These are phyloP conservation scores for Ogataea naganishii DNA, from an alignment of 805 yeast genomes.

Conservation along the genomic window DNA sequence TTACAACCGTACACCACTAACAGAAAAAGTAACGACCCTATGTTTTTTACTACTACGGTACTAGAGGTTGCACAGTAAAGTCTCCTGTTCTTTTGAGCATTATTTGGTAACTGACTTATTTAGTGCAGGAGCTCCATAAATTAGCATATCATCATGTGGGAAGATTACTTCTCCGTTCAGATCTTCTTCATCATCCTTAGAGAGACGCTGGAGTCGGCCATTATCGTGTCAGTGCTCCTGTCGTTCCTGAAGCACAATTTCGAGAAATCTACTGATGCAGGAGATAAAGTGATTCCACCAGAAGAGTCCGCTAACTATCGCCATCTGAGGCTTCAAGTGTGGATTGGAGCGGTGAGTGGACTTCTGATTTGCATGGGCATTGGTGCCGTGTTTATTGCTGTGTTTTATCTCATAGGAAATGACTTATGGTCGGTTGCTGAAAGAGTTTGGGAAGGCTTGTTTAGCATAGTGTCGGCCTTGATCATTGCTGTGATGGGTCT, in stretches of 20 bases:
- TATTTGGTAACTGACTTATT: no score
- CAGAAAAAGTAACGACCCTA: no score
- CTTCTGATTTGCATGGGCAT: conserved; percentile 58
- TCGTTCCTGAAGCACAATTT: conserved; percentile 61
- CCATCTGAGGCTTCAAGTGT: conserved; percentile 57
- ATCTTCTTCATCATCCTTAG: conserved; percentile 65
- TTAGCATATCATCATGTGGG: no score
- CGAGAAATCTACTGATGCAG: conserved; percentile 24
- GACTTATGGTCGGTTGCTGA: conserved; percentile 87
- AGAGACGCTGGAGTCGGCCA: conserved; percentile 70
- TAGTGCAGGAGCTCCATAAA: no score
- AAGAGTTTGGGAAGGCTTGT: conserved; percentile 81
- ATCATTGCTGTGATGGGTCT: conserved; percentile 84
- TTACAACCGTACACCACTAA: no score
- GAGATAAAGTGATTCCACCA: conserved; percentile 16
- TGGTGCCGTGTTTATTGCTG: conserved; percentile 61
- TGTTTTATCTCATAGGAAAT: conserved; percentile 70
- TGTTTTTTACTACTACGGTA: no score
- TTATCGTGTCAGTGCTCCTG: conserved; percentile 64
- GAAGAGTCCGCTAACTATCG: conserved; percentile 26
- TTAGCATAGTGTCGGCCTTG: conserved; percentile 68
- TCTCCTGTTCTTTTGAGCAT: no score
- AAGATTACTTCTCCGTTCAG: conserved; percentile 58
- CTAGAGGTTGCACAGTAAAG: no score
- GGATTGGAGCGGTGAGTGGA: conserved; percentile 76